These are phyloP conservation scores for Xylaria palmicola DNA, from an alignment of 495 filamentous ascomycete species.

Conservation along the genomic window DNA sequence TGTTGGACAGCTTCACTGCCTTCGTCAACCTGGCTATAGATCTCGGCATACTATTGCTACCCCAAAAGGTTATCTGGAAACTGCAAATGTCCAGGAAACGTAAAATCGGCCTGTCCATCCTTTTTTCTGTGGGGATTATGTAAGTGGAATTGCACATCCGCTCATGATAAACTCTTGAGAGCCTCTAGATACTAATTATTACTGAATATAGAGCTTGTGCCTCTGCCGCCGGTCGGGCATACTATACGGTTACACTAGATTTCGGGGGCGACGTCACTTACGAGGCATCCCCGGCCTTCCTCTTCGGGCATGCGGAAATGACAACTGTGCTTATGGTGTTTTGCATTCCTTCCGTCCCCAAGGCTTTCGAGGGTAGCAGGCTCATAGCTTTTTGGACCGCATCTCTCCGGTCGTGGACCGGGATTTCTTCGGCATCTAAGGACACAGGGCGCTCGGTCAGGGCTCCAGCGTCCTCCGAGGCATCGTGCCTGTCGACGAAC, in stretches of 20 bases:
- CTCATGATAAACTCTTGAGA: neutral
- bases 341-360: neutral
- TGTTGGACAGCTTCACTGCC: conserved; percentile 14
- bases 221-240: neutral
- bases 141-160: conserved; percentile 11
- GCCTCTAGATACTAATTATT: too few species aligned
- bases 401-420: neutral
- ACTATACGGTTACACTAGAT: neutral
- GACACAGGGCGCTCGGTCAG: too few species aligned
- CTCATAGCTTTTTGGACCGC: neutral
- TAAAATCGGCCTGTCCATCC: conserved; percentile 23
- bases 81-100: conserved; percentile 23
- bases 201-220: neutral
- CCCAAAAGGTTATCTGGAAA: conserved; percentile 29
- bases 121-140: conserved; percentile 36
- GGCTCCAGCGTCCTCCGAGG: too few species aligned
- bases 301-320: neutral
- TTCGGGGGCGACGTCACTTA: neutral
- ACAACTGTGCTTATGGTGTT: conserved; percentile 1
- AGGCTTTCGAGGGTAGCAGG: conserved; percentile 2
- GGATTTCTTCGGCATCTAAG: neutral
- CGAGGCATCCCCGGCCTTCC: neutral
- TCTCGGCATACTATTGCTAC: conserved; percentile 31
- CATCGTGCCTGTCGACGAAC: too few species aligned
- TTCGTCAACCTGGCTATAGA: conserved; percentile 30